These are phyloP conservation scores for Acacia confusa DNA, from an alignment of 306 rosid species.

Conservation along the genomic window DNA sequence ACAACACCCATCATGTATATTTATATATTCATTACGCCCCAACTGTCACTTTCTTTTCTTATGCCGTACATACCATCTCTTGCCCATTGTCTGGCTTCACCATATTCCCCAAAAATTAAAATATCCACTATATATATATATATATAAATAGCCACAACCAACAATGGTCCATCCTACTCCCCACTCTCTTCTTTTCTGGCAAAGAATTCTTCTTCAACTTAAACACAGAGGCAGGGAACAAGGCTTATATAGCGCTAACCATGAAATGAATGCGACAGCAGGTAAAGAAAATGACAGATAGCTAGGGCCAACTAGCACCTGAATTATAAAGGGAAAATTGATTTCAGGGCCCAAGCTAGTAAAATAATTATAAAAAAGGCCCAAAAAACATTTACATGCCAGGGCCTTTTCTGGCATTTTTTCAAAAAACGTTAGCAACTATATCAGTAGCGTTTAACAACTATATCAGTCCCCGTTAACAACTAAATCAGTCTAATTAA, in stretches of 20 bases:
- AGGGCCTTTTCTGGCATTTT: too few species aligned
- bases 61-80: background rate
- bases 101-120: background rate
- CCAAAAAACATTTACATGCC: too few species aligned
- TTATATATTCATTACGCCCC: background rate
- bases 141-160: background rate
- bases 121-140: background rate
- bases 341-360: too few species aligned
- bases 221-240: background rate
- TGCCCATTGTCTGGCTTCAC: constrained; percentile 16
- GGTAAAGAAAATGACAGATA: background rate
- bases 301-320: background rate
- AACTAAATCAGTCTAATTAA: too few species aligned
- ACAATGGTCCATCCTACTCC: background rate
- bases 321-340: too few species aligned
- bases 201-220: background rate
- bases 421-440: too few species aligned
- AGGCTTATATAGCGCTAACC: background rate
- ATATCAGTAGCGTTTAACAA: too few species aligned
- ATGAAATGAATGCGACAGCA: constrained; percentile 34
- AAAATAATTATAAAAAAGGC: too few species aligned
- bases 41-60: constrained; percentile 28
- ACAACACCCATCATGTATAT: background rate
- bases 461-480: too few species aligned
- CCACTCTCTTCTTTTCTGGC: background rate